phyloP scores from a whole-genome alignment of 2,329 filamentous ascomycete species.

The Phyllosticta ampelicida region DNA sequence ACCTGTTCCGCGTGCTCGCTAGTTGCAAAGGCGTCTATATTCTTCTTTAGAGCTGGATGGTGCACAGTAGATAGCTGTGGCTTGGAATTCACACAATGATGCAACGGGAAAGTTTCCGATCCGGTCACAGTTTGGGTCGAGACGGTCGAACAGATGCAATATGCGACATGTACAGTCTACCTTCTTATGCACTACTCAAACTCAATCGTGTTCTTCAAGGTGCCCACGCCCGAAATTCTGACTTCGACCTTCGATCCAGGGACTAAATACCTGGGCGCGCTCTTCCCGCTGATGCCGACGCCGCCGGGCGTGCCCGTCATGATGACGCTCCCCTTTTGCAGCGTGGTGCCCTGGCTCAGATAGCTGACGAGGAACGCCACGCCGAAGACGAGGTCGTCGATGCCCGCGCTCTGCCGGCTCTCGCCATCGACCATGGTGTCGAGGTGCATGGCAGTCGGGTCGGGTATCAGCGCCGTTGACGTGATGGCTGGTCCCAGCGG shows the following conservation, averaged over 20 bases:
- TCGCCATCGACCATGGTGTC: slow-evolving; percentile 40
- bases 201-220: slow-evolving; percentile 23
- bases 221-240: slow-evolving; percentile 21
- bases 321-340: slow-evolving; percentile 38
- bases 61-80: too few relatives aligned
- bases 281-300: slow-evolving; percentile 32
- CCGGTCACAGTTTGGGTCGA: too few relatives aligned
- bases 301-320: slow-evolving; percentile 37
- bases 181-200: slow-evolving; percentile 13
- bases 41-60: too few relatives aligned
- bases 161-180: background rate
- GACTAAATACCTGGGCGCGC: slow-evolving; percentile 25
- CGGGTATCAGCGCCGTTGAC: slow-evolving; percentile 29
- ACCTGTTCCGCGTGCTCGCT: too few relatives aligned
- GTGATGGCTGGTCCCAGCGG: slow-evolving; percentile 44
- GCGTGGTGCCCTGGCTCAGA: slow-evolving; percentile 33
- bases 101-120: too few relatives aligned
- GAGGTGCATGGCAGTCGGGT: slow-evolving; percentile 34
- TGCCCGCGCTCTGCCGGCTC: slow-evolving; percentile 31
- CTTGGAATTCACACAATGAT: too few relatives aligned
- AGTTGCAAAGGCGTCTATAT: too few relatives aligned
- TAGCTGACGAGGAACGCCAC: slow-evolving; percentile 38
- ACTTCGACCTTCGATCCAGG: slow-evolving; percentile 26
- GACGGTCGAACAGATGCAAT: background rate
- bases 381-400: slow-evolving; percentile 37